phyloP scores from a whole-genome alignment of 148 eudicot species.

The Rhododendron simsii region DNA sequence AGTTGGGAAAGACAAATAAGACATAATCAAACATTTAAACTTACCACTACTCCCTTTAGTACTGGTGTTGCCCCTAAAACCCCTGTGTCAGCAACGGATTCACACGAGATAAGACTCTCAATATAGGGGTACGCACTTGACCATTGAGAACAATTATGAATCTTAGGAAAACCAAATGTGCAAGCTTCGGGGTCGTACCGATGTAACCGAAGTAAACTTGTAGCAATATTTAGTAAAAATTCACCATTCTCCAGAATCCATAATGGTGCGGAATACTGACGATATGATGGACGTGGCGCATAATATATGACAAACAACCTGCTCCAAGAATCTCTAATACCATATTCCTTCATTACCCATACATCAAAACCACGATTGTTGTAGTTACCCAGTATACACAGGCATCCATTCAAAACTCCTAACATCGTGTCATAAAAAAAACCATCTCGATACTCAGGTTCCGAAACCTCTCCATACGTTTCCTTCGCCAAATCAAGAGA shows the following conservation, averaged over 20 bases:
- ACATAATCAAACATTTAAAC: background rate
- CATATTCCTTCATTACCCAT: slow-evolving; percentile 33
- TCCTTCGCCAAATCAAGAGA: slow-evolving; percentile 24
- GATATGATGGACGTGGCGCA: background rate
- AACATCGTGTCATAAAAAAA: background rate
- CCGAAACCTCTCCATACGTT: slow-evolving; percentile 7
- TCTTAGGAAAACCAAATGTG: too few relatives aligned
- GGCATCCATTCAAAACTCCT: slow-evolving; percentile 9
- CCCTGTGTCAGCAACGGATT: background rate
- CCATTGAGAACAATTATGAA: too few relatives aligned
- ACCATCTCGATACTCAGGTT: slow-evolving; percentile 13
- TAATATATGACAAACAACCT: slow-evolving; percentile 10
- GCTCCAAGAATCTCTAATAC: slow-evolving; percentile 23
- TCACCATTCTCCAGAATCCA: too few relatives aligned
- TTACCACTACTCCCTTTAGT: background rate
- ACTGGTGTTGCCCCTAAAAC: background rate
- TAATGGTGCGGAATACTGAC: background rate
- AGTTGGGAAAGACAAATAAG: background rate
- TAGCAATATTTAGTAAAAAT: background rate
- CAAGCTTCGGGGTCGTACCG: too few relatives aligned
- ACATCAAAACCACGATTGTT: slow-evolving; percentile 4
- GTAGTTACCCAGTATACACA: slow-evolving; percentile 7
- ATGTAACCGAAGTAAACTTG: too few relatives aligned
- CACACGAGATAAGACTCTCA: background rate
- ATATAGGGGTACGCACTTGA: background rate